phyloP scores from a whole-genome alignment of 23 red algal genomes.

The Cyanidiococcus yangmingshanensis region DNA sequence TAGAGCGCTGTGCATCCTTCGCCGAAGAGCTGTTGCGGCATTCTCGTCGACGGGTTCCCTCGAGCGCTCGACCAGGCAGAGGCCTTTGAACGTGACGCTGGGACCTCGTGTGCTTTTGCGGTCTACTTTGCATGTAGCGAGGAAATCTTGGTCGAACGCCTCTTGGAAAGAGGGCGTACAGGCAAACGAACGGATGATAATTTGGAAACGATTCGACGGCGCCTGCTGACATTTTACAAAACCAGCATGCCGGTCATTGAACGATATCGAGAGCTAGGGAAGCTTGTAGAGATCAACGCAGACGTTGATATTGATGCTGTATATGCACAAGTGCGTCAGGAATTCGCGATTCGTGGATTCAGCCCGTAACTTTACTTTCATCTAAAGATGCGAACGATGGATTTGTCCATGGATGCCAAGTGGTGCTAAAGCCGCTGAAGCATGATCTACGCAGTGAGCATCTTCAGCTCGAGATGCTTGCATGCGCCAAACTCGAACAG shows the following conservation, averaged over 20 bases:
- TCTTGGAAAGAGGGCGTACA: constrained; percentile 37
- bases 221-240: constrained; percentile 55
- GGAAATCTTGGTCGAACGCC: constrained; percentile 32
- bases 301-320: constrained; percentile 42
- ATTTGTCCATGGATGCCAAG: no score
- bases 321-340: background rate
- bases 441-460: no score
- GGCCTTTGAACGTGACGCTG: constrained; percentile 45
- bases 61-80: constrained; percentile 76
- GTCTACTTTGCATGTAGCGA: constrained; percentile 57
- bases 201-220: constrained; percentile 32
- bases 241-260: constrained; percentile 74
- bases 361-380: no score
- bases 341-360: constrained; percentile 1
- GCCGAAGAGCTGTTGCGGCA: constrained; percentile 26
- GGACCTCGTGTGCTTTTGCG: constrained; percentile 36
- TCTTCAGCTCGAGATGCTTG: no score
- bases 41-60: constrained; percentile 91
- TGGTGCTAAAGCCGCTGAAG: no score
- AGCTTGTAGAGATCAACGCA: constrained; percentile 39
- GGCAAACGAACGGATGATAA: constrained; percentile 62
- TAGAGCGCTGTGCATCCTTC: constrained; percentile 26
- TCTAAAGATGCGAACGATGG: no score
- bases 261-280: constrained; percentile 43
- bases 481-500: no score